phyloP scores from a whole-genome alignment of 176 grass and related monocot genomes.

The Typha latifolia region DNA sequence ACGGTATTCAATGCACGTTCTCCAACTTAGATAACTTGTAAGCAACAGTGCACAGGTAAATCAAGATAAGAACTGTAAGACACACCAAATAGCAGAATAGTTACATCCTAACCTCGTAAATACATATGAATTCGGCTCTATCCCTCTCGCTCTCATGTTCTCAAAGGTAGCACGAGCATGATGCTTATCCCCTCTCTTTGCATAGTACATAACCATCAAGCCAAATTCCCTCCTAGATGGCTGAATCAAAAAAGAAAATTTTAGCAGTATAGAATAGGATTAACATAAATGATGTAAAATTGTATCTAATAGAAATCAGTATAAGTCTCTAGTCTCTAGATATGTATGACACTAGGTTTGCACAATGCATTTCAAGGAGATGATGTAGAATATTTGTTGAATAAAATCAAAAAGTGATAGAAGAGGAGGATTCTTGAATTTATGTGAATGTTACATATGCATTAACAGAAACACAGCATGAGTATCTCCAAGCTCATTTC shows the following conservation, averaged over 20 bases:
- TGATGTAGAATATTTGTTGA: not conserved
- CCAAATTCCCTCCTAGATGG: conserved; percentile 82
- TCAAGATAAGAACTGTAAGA: conserved; percentile 5
- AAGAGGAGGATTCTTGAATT: not conserved
- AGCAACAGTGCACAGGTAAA: not conserved
- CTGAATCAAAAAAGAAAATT: conserved; percentile 37
- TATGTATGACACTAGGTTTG: not conserved
- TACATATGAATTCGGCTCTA: conserved; percentile 80
- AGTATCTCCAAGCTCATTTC: not conserved
- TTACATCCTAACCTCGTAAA: conserved; percentile 64
- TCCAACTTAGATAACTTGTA: not conserved
- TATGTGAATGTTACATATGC: not conserved
- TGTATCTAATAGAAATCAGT: not conserved
- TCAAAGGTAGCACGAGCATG: conserved; percentile 94
- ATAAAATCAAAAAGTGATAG: not conserved
- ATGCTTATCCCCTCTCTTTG: conserved; percentile 96
- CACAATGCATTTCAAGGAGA: not conserved
- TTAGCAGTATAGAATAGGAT: not conserved
- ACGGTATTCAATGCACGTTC: not conserved
- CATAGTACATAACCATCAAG: conserved; percentile 95
- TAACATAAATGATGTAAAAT: not conserved
- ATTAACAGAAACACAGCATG: not conserved
- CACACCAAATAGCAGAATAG: conserved; percentile 4
- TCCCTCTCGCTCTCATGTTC: conserved; percentile 95
- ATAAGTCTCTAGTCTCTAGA: not conserved